These are phyloP conservation scores for Amanita muscaria DNA, from an alignment of 768 basidiomycete species.

Conservation along the genomic window DNA sequence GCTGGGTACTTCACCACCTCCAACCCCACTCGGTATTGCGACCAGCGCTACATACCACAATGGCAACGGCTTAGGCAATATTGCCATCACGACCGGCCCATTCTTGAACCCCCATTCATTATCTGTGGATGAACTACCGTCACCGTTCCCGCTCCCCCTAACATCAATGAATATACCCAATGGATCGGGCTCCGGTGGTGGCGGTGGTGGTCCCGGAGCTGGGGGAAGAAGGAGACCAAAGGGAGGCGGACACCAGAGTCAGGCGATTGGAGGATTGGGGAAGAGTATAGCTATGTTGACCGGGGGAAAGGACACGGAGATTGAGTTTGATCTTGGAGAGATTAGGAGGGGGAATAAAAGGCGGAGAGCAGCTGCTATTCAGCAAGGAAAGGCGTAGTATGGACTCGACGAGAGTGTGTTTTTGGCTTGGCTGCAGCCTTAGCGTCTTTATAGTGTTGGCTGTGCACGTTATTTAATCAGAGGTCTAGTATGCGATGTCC, in stretches of 20 bases:
- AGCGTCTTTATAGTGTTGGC: too few species aligned
- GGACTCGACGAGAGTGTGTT: too few species aligned
- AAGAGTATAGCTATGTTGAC: slow-evolving; percentile 58
- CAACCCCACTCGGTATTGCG: slow-evolving; percentile 50
- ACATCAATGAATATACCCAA: slow-evolving; percentile 42
- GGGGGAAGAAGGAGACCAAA: slow-evolving; percentile 42
- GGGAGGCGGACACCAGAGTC: slow-evolving; percentile 45
- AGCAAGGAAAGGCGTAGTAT: neutral
- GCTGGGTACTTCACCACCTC: slow-evolving; percentile 67
- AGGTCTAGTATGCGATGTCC: too few species aligned
- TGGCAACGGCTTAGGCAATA: slow-evolving; percentile 21
- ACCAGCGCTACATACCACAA: slow-evolving; percentile 9
- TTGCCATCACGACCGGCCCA: slow-evolving; percentile 51
- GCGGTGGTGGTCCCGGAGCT: slow-evolving; percentile 24
- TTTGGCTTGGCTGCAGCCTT: too few species aligned
- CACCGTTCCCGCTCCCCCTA: slow-evolving; percentile 72
- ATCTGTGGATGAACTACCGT: slow-evolving; percentile 78
- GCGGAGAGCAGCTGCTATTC: slow-evolving; percentile 26
- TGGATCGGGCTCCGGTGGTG: slow-evolving; percentile 16
- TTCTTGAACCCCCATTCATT: slow-evolving; percentile 80
- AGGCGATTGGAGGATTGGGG: slow-evolving; percentile 60
- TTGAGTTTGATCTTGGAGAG: slow-evolving; percentile 70
- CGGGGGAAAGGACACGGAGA: slow-evolving; percentile 55
- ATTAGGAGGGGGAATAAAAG: slow-evolving; percentile 70
- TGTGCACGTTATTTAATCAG: too few species aligned